phyloP scores from a whole-genome alignment of 1,284 basidiomycete genomes.

The Ustilago vetiveriae region DNA sequence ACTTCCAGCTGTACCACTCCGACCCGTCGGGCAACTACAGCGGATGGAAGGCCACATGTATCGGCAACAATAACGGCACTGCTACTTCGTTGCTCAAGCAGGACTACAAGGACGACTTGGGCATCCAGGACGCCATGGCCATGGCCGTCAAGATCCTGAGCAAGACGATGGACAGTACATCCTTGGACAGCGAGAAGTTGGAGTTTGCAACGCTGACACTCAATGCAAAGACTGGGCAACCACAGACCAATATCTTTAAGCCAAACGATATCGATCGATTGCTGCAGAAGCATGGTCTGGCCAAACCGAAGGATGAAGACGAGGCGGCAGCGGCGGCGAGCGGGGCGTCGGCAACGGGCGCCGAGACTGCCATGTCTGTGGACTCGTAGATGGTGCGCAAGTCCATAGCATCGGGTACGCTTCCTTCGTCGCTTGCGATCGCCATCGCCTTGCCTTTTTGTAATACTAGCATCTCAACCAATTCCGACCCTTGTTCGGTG shows the following conservation, averaged over 20 bases:
- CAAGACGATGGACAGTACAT: slow-evolving; percentile 99
- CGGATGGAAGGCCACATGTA: slow-evolving; percentile 98
- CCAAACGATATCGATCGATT: slow-evolving; percentile 88
- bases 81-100: slow-evolving; percentile 94
- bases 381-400: slow-evolving; percentile 41
- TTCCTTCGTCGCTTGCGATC: too few relatives aligned
- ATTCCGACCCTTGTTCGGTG: too few relatives aligned
- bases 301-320: slow-evolving; percentile 79
- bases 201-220: slow-evolving; percentile 94
- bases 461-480: slow-evolving; percentile 18
- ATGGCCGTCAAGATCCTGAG: slow-evolving; percentile 94
- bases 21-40: slow-evolving; percentile 99
- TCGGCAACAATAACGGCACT: slow-evolving; percentile 94
- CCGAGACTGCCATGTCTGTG: slow-evolving; percentile 53
- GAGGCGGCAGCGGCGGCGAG: slow-evolving; percentile 23
- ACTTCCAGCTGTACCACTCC: slow-evolving; percentile 97
- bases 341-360: slow-evolving; percentile 1
- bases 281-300: slow-evolving; percentile 82
- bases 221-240: slow-evolving; percentile 79
- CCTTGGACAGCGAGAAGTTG: slow-evolving; percentile 75
- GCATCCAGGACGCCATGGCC: slow-evolving; percentile 75
- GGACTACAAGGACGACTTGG: slow-evolving; percentile 95
- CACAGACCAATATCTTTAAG: slow-evolving; percentile 90
- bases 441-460: slow-evolving; percentile 1
- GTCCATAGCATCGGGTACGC: too few relatives aligned